Percentiles rank a stretch among this genome's conserved stretches.
phyloP scores from a whole-genome alignment of 345 rosid genomes.

The Pseudoturritis turrita region DNA sequence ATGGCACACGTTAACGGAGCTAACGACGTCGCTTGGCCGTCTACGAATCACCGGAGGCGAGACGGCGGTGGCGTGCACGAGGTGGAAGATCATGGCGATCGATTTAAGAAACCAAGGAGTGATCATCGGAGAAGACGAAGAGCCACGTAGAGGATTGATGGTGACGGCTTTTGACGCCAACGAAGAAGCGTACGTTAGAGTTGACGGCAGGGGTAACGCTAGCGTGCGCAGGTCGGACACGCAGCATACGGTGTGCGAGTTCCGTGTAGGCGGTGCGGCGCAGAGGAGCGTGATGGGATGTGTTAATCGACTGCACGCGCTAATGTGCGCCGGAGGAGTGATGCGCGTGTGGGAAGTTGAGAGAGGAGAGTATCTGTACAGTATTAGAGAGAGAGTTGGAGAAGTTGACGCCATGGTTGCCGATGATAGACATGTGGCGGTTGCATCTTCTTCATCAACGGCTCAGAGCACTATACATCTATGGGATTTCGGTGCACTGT shows the following conservation, averaged over 20 bases:
- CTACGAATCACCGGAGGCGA: conserved; percentile 50
- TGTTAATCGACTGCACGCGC: conserved; percentile 57
- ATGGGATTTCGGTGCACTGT: conserved; percentile 83
- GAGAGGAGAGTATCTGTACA: conserved; percentile 39
- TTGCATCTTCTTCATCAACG: conserved; percentile 31
- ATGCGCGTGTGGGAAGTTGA: conserved; percentile 62
- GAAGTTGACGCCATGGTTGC: conserved; percentile 57
- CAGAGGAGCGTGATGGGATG: conserved; percentile 50
- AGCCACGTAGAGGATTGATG: conserved; percentile 34
- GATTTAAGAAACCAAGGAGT: conserved; percentile 56
- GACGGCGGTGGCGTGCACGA: conserved; percentile 70
- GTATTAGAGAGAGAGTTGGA: conserved; percentile 47
- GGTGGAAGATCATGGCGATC: conserved; percentile 40
- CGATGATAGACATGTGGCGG: conserved; percentile 77
- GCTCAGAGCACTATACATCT: conserved; percentile 48
- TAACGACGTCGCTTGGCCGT: conserved; percentile 62
- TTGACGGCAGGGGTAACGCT: conserved; percentile 54
- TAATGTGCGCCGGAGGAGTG: conserved; percentile 66
- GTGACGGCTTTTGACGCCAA: conserved; percentile 52
- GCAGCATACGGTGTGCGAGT: conserved; percentile 46
- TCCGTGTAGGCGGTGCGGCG: conserved; percentile 30
- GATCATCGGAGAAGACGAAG: conserved; percentile 34
- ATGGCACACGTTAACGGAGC: conserved; percentile 68
- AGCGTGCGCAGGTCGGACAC: conserved; percentile 50
- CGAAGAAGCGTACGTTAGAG: conserved; percentile 44